Evolutionary conservation across 2,329 filamentous ascomycete genomes (phyloP).

Genomic region (Penicillium frequentans): DNA sequence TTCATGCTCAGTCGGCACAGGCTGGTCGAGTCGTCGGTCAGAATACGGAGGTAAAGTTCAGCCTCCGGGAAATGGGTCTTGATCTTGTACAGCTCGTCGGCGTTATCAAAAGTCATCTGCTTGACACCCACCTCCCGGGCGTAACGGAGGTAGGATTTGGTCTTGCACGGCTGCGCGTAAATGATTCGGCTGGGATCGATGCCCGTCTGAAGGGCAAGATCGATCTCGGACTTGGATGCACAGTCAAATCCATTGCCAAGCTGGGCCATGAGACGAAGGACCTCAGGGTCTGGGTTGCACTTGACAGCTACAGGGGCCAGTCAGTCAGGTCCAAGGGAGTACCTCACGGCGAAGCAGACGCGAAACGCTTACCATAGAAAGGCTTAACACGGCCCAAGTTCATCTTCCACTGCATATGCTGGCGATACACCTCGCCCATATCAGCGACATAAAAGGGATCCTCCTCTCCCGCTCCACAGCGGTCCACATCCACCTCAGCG

Average conservation of each 20-base stretch:
- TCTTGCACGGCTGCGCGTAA: slow-evolving; percentile 99
- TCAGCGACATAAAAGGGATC: slow-evolving; percentile 98
- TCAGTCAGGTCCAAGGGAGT: background rate
- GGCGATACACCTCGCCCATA: slow-evolving; percentile 96
- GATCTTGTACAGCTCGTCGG: slow-evolving; percentile 97
- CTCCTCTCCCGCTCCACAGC: slow-evolving; percentile 88
- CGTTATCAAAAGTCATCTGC: slow-evolving; percentile 99
- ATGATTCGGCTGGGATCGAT: slow-evolving; percentile 90
- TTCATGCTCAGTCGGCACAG: slow-evolving; percentile 95
- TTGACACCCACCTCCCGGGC: slow-evolving; percentile 81
- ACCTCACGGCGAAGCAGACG: background rate
- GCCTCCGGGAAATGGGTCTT: slow-evolving; percentile 86
- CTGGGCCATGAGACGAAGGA: slow-evolving; percentile 81
- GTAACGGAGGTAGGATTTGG: slow-evolving; percentile 93
- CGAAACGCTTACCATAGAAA: slow-evolving; percentile 74
- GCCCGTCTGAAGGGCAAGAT: slow-evolving; percentile 80
- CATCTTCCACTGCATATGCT: slow-evolving; percentile 97
- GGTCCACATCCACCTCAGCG: slow-evolving; percentile 78
- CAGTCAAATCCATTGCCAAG: slow-evolving; percentile 97
- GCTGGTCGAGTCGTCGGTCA: slow-evolving; percentile 93
- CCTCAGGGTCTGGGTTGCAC: slow-evolving; percentile 91
- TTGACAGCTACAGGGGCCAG: slow-evolving; percentile 71
- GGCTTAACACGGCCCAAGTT: slow-evolving; percentile 90
- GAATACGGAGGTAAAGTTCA: slow-evolving; percentile 89
- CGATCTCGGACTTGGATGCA: slow-evolving; percentile 95